A percentile compares a stretch with the other conserved stretches of the same genome.
Conservation (phyloP, 1,284 basidiomycete species). For the Cystobasidium sp. region DNA sequence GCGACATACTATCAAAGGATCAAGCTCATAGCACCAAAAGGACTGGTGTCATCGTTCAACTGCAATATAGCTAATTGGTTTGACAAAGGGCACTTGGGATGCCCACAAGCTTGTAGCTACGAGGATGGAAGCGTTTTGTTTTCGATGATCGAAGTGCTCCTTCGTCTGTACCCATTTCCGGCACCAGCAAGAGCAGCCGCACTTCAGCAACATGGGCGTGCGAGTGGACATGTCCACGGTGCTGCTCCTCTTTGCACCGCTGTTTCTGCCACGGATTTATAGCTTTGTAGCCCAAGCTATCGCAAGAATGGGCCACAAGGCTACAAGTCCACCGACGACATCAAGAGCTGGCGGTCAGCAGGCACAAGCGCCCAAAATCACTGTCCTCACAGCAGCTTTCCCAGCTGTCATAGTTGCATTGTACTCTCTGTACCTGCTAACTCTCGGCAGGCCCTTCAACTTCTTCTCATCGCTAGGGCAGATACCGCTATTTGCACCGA, state of each 20-base stretch:
- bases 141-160: neutral
- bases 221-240: conserved; percentile 19
- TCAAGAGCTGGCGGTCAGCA: neutral
- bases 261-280: conserved; percentile 28
- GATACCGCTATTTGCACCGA: conserved; percentile 22
- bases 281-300: neutral
- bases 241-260: conserved; percentile 30
- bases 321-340: neutral
- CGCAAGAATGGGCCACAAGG: conserved; percentile 3
- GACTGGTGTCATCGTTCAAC: too few relatives aligned
- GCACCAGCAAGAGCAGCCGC: neutral
- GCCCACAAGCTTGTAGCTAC: too few relatives aligned
- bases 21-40: too few relatives aligned
- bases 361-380: neutral
- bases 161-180: neutral
- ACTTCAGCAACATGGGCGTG: conserved; percentile 3
- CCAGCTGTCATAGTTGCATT: conserved; percentile 8
- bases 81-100: too few relatives aligned
- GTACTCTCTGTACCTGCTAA: neutral
- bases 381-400: neutral
- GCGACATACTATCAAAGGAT: too few relatives aligned
- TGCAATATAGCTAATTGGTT: too few relatives aligned
- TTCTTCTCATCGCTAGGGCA: conserved; percentile 28
- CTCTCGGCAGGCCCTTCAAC: conserved; percentile 25
- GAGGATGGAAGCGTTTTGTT: neutral